A percentile compares a stretch with the other conserved stretches of the same genome.
phyloP scores from a whole-genome alignment of 495 filamentous ascomycete genomes.

The Cercophora newfieldiana region DNA sequence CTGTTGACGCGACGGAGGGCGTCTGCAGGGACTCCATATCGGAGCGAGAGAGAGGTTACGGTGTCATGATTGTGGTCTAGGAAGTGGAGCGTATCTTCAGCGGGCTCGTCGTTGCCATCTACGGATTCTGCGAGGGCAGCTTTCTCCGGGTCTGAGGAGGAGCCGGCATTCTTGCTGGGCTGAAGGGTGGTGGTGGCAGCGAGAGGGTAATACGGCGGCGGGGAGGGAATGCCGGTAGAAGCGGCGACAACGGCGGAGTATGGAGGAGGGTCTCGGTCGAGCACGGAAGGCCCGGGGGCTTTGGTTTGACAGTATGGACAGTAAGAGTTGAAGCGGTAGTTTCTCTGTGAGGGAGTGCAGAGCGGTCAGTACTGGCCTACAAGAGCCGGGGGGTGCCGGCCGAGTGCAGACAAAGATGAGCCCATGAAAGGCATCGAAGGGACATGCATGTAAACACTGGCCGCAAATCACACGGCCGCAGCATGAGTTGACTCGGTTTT shows the following conservation, averaged over 20 bases:
- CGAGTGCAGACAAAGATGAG: background rate
- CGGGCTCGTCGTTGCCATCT: slow-evolving; percentile 13
- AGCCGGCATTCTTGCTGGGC: slow-evolving; percentile 44
- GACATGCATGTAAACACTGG: slow-evolving; percentile 60
- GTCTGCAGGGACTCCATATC: slow-evolving; percentile 61
- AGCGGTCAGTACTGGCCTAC: background rate
- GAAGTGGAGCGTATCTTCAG: slow-evolving; percentile 66
- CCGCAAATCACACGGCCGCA: slow-evolving; percentile 69
- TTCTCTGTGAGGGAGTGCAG: slow-evolving; percentile 44
- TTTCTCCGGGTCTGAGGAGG: slow-evolving; percentile 15
- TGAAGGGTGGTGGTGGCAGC: background rate
- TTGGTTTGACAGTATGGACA: slow-evolving; percentile 60
- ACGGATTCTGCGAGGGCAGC: background rate
- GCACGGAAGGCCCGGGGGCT: slow-evolving; percentile 24
- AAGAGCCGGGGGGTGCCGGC: background rate
- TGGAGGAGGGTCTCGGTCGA: slow-evolving; percentile 43
- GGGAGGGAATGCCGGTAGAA: slow-evolving; percentile 31
- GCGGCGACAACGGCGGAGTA: slow-evolving; percentile 52
- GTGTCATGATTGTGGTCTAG: slow-evolving; percentile 62
- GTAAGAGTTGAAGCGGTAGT: slow-evolving; percentile 67
- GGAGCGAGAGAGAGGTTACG: slow-evolving; percentile 62
- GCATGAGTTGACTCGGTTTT: slow-evolving; percentile 59
- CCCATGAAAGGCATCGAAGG: background rate
- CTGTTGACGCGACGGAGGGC: slow-evolving; percentile 61
- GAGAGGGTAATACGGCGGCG: background rate